Conservation (phyloP, 306 rosid genomes). For the Dryas octopetala region DNA sequence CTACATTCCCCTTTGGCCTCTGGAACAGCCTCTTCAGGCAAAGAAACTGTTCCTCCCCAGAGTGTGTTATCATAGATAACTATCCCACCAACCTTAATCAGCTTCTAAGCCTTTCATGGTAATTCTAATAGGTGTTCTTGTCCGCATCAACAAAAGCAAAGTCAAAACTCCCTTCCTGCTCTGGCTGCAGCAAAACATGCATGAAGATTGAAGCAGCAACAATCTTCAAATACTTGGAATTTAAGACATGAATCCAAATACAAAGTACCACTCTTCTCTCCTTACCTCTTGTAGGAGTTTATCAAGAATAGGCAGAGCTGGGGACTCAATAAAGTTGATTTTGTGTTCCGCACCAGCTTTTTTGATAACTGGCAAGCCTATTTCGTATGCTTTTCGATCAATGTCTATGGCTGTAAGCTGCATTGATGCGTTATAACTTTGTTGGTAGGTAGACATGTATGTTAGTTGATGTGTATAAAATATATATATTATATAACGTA, state of each 20-base stretch:
- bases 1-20: conserved; percentile 15
- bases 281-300: background rate
- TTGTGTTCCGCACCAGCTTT: conserved; percentile 65
- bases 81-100: conserved; percentile 52
- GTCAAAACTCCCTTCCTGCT: background rate
- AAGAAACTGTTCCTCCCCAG: conserved; percentile 53
- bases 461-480: too few relatives aligned
- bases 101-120: conserved; percentile 50
- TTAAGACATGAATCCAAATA: too few relatives aligned
- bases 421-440: background rate
- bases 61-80: conserved; percentile 58
- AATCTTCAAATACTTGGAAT: too few relatives aligned
- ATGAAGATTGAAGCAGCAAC: too few relatives aligned
- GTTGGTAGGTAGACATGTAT: too few relatives aligned
- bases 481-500: too few relatives aligned
- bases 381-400: conserved; percentile 42
- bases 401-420: conserved; percentile 60
- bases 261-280: too few relatives aligned
- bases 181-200: too few relatives aligned
- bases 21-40: conserved; percentile 33
- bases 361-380: conserved; percentile 53
- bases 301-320: conserved; percentile 50
- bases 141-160: conserved; percentile 61
- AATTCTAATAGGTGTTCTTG: conserved; percentile 49
- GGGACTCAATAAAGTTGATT: conserved; percentile 53